A percentile compares a stretch with the other conserved stretches of the same genome.
phyloP scores from a whole-genome alignment of 2,329 filamentous ascomycete species.

The Nothophaeocryptopus gaeumannii region DNA sequence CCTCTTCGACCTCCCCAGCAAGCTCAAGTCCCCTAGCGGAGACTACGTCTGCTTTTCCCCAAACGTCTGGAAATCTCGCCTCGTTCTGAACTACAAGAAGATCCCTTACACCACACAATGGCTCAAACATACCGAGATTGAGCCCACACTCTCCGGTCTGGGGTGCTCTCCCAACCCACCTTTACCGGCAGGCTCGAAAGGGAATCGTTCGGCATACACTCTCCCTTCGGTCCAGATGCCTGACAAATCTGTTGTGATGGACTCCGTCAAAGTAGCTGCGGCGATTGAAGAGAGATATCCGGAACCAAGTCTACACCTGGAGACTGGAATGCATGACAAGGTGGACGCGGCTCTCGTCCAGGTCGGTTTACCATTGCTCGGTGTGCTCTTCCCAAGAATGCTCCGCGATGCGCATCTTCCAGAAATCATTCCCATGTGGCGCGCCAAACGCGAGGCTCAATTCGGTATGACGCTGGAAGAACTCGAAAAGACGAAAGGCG shows the following conservation, averaged over 20 bases:
- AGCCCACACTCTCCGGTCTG: conserved; percentile 23
- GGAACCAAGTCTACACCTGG: conserved; percentile 18
- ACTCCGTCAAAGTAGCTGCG: conserved; percentile 23
- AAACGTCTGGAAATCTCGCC: conserved; percentile 70
- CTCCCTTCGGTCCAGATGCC: conserved; percentile 20
- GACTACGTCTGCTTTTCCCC: conserved; percentile 55
- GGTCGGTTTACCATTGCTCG: conserved; percentile 22
- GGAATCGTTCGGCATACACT: conserved; percentile 12
- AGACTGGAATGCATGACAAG: conserved; percentile 17
- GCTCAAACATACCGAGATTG: conserved; percentile 17
- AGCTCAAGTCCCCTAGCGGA: conserved; percentile 27
- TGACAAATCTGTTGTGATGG: conserved; percentile 21
- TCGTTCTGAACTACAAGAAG: conserved; percentile 25
- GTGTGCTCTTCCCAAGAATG: conserved; percentile 23
- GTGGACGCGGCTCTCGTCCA: conserved; percentile 8
- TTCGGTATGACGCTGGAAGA: conserved; percentile 25
- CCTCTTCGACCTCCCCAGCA: conserved; percentile 21
- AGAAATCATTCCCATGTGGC: conserved; percentile 26
- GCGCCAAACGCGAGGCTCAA: conserved; percentile 9
- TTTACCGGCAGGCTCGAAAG: not conserved
- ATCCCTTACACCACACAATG: conserved; percentile 24
- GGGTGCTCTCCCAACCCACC: conserved; percentile 19
- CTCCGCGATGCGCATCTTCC: conserved; percentile 23
- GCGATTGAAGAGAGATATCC: conserved; percentile 22
- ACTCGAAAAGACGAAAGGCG: conserved; percentile 29